Conservation (phyloP, 495 filamentous ascomycete species). For the Pyrenula aspistea region DNA sequence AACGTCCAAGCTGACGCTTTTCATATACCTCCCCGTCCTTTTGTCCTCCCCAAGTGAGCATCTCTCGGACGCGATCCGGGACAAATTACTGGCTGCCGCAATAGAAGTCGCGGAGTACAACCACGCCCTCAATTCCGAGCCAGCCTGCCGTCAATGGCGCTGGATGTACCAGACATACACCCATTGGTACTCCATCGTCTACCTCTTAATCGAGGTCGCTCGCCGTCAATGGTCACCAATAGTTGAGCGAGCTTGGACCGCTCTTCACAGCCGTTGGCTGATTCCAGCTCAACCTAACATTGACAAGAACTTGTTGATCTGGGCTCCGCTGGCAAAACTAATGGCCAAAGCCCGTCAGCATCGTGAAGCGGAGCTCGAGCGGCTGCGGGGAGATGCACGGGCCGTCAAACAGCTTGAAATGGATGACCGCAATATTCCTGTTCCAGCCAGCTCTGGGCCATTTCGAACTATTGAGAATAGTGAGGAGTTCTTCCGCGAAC, state of each 20-base stretch:
- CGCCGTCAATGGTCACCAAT: slow-evolving; percentile 53
- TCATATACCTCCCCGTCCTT: slow-evolving; percentile 47
- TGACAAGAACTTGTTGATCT: slow-evolving; percentile 53
- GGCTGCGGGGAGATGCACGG: slow-evolving; percentile 19
- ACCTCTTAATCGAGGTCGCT: slow-evolving; percentile 62
- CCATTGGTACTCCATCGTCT: slow-evolving; percentile 72
- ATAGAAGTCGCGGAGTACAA: slow-evolving; percentile 71
- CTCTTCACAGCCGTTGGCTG: too few relatives aligned
- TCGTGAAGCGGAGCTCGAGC: slow-evolving; percentile 19
- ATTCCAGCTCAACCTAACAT: slow-evolving; percentile 39
- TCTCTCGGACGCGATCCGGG: too few relatives aligned
- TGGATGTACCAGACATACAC: slow-evolving; percentile 77
- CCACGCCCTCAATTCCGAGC: slow-evolving; percentile 46
- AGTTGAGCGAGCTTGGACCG: slow-evolving; percentile 74
- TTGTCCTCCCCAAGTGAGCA: slow-evolving; percentile 29
- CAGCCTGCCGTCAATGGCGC: slow-evolving; percentile 51
- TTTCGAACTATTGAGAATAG: slow-evolving; percentile 13
- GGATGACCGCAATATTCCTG: slow-evolving; percentile 16
- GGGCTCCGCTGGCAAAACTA: slow-evolving; percentile 63
- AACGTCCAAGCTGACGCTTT: slow-evolving; percentile 55
- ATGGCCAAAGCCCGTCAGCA: slow-evolving; percentile 46
- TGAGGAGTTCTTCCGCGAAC: slow-evolving; percentile 19
- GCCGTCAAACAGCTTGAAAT: slow-evolving; percentile 17
- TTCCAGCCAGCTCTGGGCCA: slow-evolving; percentile 21
- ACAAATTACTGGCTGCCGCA: slow-evolving; percentile 28